Base-by-base conservation (phyloP, 345 rosid species). In the Hirschfeldia incana region DNA sequence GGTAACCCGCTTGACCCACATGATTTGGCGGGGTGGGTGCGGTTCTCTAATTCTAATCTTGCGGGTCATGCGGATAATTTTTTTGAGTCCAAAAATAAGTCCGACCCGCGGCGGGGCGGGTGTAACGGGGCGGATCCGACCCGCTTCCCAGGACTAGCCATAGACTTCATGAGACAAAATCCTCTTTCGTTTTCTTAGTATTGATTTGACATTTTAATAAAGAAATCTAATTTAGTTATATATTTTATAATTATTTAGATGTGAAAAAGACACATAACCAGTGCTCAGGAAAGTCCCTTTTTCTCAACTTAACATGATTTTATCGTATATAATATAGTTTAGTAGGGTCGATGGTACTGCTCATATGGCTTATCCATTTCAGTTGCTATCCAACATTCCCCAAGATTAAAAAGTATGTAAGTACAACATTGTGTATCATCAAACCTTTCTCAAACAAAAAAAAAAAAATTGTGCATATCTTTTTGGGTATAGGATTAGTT, bases 281-380 rank as follows among this genome's bases (percentile, higher is more conserved):
- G 16, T 65, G 39, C 27, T 46, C 27, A 42, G 11, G 16, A 17
- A 59, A 28, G 74, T 68, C 73, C 73, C 0, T 39, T 67, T 29
- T 29, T 67, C 67, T 36, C 3, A 76, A 76, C 67, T 76, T 28
- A 27, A 27, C 7, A 49, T 64, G 34, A 74, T 32, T 46, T 34
- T 12, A 26, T 26, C 8, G n/a, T 9, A 73, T 10, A 34, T 42
- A 42, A 3, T 53, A 29, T 12, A 74, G 64, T 55, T 67, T 15
- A 67, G 33, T 67, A 37, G 59, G 72, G 53, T 37, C 5, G 42
- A 75, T 37, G 13, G 67, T 67, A 36, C 49, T 42, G 49, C 79
- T 76, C 26, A 16, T 29, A 29, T 42, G 4, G 34, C 67, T 57
- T 76, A 76, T 68, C 68, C 79, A 76, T 68, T 42, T 28, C 59